phyloP scores from a whole-genome alignment of 352 stramenopile genomes.

The Globisporangium mamillatum region DNA sequence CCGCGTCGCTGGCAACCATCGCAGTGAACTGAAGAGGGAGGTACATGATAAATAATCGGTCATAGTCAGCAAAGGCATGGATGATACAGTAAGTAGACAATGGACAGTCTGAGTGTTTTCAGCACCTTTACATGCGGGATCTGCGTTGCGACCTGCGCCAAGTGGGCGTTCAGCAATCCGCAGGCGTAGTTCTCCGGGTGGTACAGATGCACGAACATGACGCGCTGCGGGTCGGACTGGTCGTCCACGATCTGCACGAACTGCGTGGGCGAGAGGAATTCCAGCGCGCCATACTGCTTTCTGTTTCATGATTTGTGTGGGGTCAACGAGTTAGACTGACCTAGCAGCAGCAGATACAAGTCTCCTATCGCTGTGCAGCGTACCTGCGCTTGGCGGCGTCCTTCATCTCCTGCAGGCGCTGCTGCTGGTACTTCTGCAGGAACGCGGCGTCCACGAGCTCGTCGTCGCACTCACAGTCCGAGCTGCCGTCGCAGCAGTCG shows the following conservation, averaged over 20 bases:
- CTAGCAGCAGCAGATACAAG: too few relatives aligned
- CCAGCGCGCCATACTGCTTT: conserved; percentile 47
- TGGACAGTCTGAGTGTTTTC: background rate
- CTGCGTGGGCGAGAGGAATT: conserved; percentile 48
- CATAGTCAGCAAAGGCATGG: background rate
- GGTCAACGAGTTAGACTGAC: too few relatives aligned
- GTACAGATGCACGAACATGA: conserved; percentile 62
- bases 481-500: conserved; percentile 18
- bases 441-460: conserved; percentile 56
- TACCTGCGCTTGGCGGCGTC: conserved; percentile 27
- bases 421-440: conserved; percentile 54
- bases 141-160: conserved; percentile 51
- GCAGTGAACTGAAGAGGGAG: conserved; percentile 43
- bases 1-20: conserved; percentile 61
- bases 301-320: conserved; percentile 13
- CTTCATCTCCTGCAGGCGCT: conserved; percentile 71
- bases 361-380: background rate
- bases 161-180: conserved; percentile 59
- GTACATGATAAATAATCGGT: background rate
- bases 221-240: conserved; percentile 15
- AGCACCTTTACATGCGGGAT: conserved; percentile 61
- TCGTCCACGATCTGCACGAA: conserved; percentile 54
- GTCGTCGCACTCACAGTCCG: conserved; percentile 37
- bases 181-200: conserved; percentile 76
- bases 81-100: background rate